Conservation (phyloP, 2,329 filamentous ascomycete species). For the Botrytis aclada region DNA sequence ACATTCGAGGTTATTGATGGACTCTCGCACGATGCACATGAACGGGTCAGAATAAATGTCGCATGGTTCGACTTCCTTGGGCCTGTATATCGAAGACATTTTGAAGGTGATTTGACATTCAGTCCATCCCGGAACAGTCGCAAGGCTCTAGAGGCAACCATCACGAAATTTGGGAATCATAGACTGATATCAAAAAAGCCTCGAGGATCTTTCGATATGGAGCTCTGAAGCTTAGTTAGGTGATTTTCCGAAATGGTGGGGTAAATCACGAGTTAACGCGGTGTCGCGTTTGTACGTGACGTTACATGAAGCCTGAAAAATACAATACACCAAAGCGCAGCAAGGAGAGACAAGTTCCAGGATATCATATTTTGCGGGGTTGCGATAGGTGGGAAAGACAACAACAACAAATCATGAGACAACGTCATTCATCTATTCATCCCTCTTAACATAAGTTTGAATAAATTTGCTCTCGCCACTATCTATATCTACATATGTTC, state of each 20-base stretch:
- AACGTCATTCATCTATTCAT: slow-evolving; percentile 27
- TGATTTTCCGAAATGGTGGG: neutral
- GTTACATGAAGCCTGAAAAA: neutral
- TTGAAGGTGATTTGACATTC: slow-evolving; percentile 12
- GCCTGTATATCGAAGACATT: slow-evolving; percentile 18
- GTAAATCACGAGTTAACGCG: slow-evolving; percentile 7
- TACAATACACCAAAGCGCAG: neutral
- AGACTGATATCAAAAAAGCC: neutral
- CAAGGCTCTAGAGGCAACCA: slow-evolving; percentile 36
- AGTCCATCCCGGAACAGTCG: slow-evolving; percentile 25
- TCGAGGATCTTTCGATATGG: neutral
- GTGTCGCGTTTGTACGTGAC: neutral
- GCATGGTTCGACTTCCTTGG: slow-evolving; percentile 16
- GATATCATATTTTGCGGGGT: slow-evolving; percentile 3
- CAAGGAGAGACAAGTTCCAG: neutral
- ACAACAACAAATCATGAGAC: slow-evolving; percentile 25
- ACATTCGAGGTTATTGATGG: slow-evolving; percentile 15
- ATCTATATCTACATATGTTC: neutral
- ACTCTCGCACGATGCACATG: slow-evolving; percentile 36
- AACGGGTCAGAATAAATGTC: slow-evolving; percentile 29
- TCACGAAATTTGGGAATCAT: slow-evolving; percentile 25
- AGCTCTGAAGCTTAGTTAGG: neutral
- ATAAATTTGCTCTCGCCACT: neutral
- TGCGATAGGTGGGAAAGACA: slow-evolving; percentile 17
- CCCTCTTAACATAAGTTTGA: neutral